A percentile compares a stretch with the other conserved stretches of the same genome.
phyloP scores from a whole-genome alignment of 1,284 basidiomycete species.

The Ceratobasidium sp. region DNA sequence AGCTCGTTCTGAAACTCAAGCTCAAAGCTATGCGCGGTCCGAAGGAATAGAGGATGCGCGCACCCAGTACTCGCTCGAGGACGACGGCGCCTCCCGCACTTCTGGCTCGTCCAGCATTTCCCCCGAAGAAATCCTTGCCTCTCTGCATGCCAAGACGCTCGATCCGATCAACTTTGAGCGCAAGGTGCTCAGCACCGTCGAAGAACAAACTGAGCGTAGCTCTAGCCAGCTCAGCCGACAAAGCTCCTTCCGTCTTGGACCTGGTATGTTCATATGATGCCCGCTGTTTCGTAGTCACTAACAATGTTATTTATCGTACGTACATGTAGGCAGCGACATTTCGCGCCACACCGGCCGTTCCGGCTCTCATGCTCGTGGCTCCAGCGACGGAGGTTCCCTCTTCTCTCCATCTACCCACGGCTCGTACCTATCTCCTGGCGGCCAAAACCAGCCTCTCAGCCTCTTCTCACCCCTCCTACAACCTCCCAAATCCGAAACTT shows the following conservation, averaged over 20 bases:
- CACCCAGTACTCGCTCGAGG: constrained; percentile 31
- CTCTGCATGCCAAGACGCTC: constrained; percentile 45
- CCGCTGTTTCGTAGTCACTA: background rate
- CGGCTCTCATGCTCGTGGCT: constrained; percentile 23
- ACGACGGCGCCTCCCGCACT: constrained; percentile 10
- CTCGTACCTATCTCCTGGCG: constrained; percentile 11
- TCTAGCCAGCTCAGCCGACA: constrained; percentile 50
- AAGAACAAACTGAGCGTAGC: constrained; percentile 63
- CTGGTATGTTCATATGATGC: constrained; percentile 50
- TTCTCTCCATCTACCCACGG: constrained; percentile 30
- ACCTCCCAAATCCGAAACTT: background rate
- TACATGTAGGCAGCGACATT: constrained; percentile 21
- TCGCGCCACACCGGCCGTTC: constrained; percentile 16
- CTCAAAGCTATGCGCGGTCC: constrained; percentile 1
- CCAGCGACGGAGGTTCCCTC: constrained; percentile 12
- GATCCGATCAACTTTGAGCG: constrained; percentile 53
- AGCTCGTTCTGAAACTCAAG: constrained; percentile 3
- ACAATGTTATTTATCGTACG: background rate
- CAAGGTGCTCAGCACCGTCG: constrained; percentile 63
- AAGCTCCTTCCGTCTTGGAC: constrained; percentile 6
- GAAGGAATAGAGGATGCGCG: constrained; percentile 17
- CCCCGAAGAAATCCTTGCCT: constrained; percentile 41
- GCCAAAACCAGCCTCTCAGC: background rate
- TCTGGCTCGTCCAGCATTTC: constrained; percentile 17
- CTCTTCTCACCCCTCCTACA: background rate